Evolutionary conservation across 2,329 filamentous ascomycete genomes (phyloP), one percentile per base, ranked within the genome.

Genomic region (Bipolaris gigantea): DNA sequence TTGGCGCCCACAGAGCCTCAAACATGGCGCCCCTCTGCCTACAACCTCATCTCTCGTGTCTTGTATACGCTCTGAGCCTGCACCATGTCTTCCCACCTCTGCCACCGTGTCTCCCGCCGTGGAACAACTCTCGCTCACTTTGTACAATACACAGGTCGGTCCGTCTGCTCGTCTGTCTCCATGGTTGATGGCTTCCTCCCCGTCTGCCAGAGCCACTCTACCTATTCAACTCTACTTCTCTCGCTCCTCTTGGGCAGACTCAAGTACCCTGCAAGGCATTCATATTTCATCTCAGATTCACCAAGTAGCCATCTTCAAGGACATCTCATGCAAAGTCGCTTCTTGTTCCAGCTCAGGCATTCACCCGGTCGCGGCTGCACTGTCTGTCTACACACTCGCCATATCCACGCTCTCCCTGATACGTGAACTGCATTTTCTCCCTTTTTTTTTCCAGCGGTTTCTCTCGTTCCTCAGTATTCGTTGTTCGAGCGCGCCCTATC

Each of bases 21-120:
- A 65, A 67, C 61, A 60, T 51, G 38, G 25, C 48, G 33, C 30
- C 49, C 43, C 43, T 39, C 50, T 54, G 60, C 45, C 64, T 62
- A 58, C 60, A 62, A 63, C 65, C 48, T 58, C 63, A 58, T 59
- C 54, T 62, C 58, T 45, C 21, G n/a, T 23, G 11, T 38, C 10
- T 4, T 48, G 18, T 30, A 30, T 30, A 27, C 25, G 25, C 25
- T 27, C 25, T 27, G 9, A 3, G 25, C 25, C 25, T 10, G 25
- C 25, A 10, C 25, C 25, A 16, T 21, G 15, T 39, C 5, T 13
- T 15, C 19, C 16, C 5, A 21, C 3, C 3, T 5, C 21, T 21
- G 21, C 21, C 25, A 10, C 25, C 25, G 15, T 21, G 15, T 39
- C 5, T 13, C 15, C 19, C 16, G 4, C 13, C 13, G 10, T 11